Conservation (phyloP, 345 rosid genomes). For the Rhizophora apiculata region DNA sequence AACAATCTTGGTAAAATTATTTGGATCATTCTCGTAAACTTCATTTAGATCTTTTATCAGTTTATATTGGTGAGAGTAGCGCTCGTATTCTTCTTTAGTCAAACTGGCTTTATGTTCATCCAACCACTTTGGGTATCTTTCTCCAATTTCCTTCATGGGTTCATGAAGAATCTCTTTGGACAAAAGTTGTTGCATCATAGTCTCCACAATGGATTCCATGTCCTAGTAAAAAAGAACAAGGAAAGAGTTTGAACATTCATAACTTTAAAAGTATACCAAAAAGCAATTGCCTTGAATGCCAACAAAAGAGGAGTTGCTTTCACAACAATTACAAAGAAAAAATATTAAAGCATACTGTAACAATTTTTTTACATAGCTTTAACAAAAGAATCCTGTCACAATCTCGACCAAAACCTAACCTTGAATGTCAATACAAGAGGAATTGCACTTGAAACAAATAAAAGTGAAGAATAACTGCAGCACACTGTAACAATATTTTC, state of each 20-base stretch:
- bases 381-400: no score
- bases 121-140: constrained; percentile 87
- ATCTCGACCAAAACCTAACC: no score
- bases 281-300: background rate
- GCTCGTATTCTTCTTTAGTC: constrained; percentile 62
- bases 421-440: no score
- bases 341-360: no score
- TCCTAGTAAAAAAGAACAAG: constrained; percentile 41
- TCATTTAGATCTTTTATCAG: constrained; percentile 73
- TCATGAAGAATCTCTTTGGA: constrained; percentile 95
- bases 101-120: constrained; percentile 65
- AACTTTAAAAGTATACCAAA: background rate
- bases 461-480: no score
- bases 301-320: background rate
- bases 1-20: constrained; percentile 66
- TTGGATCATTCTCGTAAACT: constrained; percentile 81
- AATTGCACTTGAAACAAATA: no score
- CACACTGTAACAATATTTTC: no score
- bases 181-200: constrained; percentile 97
- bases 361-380: no score
- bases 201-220: constrained; percentile 91
- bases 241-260: background rate
- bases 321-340: no score
- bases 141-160: constrained; percentile 96
- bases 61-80: constrained; percentile 63